Evolutionary conservation across 1,139 yeast species (phyloP), one percentile per base, ranked within the genome.

Genomic region (Geotrichum reessii): DNA sequence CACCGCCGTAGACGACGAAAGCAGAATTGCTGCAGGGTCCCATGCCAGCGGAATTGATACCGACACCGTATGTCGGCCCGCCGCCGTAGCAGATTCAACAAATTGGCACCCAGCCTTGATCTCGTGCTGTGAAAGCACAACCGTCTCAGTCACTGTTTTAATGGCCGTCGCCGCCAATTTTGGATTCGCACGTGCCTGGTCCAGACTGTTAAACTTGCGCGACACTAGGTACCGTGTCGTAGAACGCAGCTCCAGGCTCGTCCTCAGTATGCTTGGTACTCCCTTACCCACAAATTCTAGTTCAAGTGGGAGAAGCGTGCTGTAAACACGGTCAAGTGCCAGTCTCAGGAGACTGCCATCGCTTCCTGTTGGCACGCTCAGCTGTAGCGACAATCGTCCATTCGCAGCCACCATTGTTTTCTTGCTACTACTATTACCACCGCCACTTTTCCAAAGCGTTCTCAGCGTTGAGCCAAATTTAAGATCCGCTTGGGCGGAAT

Each of bases 251-350:
- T 47, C 51, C 12, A 53, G 21, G 31, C 51, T 19, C 6, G 47
- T 44, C 8, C 47, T 31, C 9, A 31, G 31, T 9, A 53, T 25
- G 9, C 33, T 24, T 8, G 51, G 55, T 9, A 27, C n/a, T 2
- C 24, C 17, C 0, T 21, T 21, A 24, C 55, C 31, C 21, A 5
- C 7, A 25, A 53, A 53, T 12, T 12, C 21, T 6, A 53, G 46
- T 11, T 47, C 55, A 5, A 53, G 46, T 11, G 55, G 55, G 6
- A 53, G 19, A 0, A 46, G n/a, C 31, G 19, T 47, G 33, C 51
- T 28, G 11, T 11, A 24, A 1, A 24, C 50, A 7, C 11, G 50
- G 19, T 47, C 51, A 3, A 52, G 27, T 9, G 54, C 48, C 21
- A 52, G 49, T 19, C 44, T n/a, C 7, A 37, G 21, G 9, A 17